Base-by-base conservation (phyloP, 2,329 filamentous ascomycete species). In the Magnaporthiopsis rhizophila region DNA sequence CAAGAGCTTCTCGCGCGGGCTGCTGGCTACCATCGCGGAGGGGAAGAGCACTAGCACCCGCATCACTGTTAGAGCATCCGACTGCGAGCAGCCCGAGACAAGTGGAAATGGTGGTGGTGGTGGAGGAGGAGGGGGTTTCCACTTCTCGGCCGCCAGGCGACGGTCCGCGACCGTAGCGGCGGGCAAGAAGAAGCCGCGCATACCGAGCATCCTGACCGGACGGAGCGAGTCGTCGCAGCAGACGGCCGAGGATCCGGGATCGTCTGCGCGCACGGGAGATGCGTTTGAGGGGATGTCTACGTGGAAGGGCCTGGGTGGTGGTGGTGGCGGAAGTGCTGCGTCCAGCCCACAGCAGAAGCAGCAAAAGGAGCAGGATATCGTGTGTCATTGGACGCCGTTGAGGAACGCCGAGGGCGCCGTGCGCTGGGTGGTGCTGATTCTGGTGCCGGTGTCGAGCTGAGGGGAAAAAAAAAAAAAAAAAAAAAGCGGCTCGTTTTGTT, bases 1-100 rank as follows among this genome's bases (percentile, higher is more conserved):
- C 2, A 79, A 77, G 62, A 73, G 76, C 0, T 81, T 83, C 72
- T 79, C 78, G 67, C 69, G 71, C 1, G 74, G 73, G 0, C 79
- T 86, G 2, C 74, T 75, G 28, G 75, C 79, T n/a, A 69, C 71
- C 8, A 67, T 79, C 1, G 65, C 65, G 3, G 65, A 65, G 0
- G 70, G 72, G 11, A 69, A 72, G 36, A 32, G 65, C 0, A 63
- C 66, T 24, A 67, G 63, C 60, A 45, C 68, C 15, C 67, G 18
- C 28, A 60, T 60, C 5, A 36, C 58, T 18, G 18, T 60, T 2
- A 5, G 58, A 1, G 21, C 38, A 13, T 13, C 15, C 15, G 38
- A 45, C 13, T 15, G 38, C 15, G 38, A 45, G 15, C 13, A 45
- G 15, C 13, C 13, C 18, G 38, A 45, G 38, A 13, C 8, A 11